Evolutionary conservation across 805 yeast species (phyloP), one percentile per base, ranked within the genome.

Genomic region (Yamadazyma phyllophila): DNA sequence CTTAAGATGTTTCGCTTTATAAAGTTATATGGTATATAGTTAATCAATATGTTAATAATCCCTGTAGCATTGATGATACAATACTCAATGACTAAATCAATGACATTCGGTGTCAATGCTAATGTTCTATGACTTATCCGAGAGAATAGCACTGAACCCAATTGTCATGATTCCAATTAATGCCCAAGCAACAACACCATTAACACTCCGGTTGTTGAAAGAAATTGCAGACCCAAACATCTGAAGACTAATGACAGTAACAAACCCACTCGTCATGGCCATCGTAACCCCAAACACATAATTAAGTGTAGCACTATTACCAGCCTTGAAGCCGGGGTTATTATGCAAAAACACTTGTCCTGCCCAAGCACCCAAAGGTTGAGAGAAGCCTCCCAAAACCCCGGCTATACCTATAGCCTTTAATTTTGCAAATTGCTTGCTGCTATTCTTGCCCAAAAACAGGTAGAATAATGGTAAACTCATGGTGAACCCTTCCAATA

Each of bases 401-500:
- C 87, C 81, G 12, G 91, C 77, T 7, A 85, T 76, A 0, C 74
- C 51, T 9, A 89, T 67, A 0, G 97, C 96, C 52, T 78, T 74
- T 24, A 67, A 44, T 52, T 71, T 71, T 13, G 75, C 67, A 50
- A 54, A 56, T 24, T 66, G 55, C 37, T 88, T 71, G 1, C 80
- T 74, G 36, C 78, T 71, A 2, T 56, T 47, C 3, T 60, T 56
- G 3, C 58, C 47, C 4, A 60, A 58, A 50, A 92, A 71, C 7
- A 95, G 88, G 42, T 91, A 78, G 60, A 85, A 94, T 27, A 92
- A 70, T 0, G 98, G 98, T 38, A 91, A 71, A 11, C 96, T 88
- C 87, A 92, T 91, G 12, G 94, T 81, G 61, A 94, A 90, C 0
- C 98, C 99, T 62, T 92, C 99, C 16, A 91, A 84, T 54, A 89